Evolutionary conservation across 2,329 filamentous ascomycete genomes (phyloP).

Genomic region (Ascomycota sp.): DNA sequence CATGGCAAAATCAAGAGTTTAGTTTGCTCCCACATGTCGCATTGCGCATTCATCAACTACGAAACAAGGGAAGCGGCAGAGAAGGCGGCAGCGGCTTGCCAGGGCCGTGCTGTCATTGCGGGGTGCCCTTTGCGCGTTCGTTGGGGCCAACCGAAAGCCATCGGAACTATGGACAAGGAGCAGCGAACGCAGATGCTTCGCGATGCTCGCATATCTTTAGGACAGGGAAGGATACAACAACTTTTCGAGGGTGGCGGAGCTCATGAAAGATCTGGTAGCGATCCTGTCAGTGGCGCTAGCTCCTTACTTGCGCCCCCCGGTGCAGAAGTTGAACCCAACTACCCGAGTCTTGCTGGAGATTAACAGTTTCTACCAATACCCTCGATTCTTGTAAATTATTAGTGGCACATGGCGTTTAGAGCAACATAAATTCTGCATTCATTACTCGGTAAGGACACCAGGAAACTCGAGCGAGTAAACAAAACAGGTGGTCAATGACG

Average conservation of each 20-base stretch:
- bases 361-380: constrained; percentile 17
- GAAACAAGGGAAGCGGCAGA: constrained; percentile 70
- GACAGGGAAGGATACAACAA: constrained; percentile 4
- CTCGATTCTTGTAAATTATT: constrained; percentile 2
- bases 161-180: constrained; percentile 81
- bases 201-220: constrained; percentile 35
- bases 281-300: constrained; percentile 8
- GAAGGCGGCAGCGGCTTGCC: constrained; percentile 61
- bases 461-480: too few species aligned
- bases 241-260: constrained; percentile 14
- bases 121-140: constrained; percentile 78
- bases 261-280: constrained; percentile 11
- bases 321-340: constrained; percentile 49
- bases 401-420: constrained; percentile 11
- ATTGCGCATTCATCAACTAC: constrained; percentile 94
- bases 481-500: neutral
- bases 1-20: constrained; percentile 83
- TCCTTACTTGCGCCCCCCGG: constrained; percentile 60
- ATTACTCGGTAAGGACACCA: too few species aligned
- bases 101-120: constrained; percentile 74
- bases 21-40: constrained; percentile 89
- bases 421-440: neutral
- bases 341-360: constrained; percentile 70
- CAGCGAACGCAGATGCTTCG: constrained; percentile 62
- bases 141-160: constrained; percentile 81